Evolutionary conservation across 1,284 basidiomycete genomes (phyloP), one percentile per base, ranked within the genome.

Genomic region (Ceratobasidium sp.): DNA sequence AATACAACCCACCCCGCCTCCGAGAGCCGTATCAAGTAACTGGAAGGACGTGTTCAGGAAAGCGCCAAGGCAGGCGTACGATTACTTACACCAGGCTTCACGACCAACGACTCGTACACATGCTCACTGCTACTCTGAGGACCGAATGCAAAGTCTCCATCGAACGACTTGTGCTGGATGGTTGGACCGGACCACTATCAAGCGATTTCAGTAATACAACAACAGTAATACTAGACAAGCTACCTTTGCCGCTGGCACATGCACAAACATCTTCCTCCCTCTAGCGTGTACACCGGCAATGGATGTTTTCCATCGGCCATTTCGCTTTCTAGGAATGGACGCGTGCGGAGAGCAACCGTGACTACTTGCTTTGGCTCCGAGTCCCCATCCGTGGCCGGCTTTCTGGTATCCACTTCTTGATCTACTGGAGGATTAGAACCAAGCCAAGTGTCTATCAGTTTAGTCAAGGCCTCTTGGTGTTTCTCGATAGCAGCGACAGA

Each of bases 231-330:
- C 49, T 20, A 32, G n/a, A 47, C 15, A 8, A 60, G 69, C 52
- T 69, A 77, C 78, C 76, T 79, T 79, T 72, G 77, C 75, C 25
- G 75, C 76, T n/a, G 78, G 78, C 15, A 78, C 77, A 72, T 79
- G 78, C 1, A 75, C 77, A n/a, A 78, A 69, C 58, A 78, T 78
- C n/a, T 74, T 71, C 15, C 77, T 77, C 2, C 76, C 76, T 52
- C 78, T 75, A 10, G 75, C 75, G 65, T 75, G 77, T 8, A 74
- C 67, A 13, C 77, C 74, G 20, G 45, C 25, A 73, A 55, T 7
- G 42, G 45, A 42, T 47, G 75, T 45, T 75, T 72, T 7, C 73
- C 71, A 22, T 72, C 53, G 0, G 22, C 22, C 20, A 20, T 32
- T 43, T 68, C 73, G 34, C 71, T 79, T 77, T 69, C 77, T 70